Percentiles rank a stretch among this genome's conserved stretches.
Conservation (phyloP, 306 rosid genomes). For the Luffa acutangula region DNA sequence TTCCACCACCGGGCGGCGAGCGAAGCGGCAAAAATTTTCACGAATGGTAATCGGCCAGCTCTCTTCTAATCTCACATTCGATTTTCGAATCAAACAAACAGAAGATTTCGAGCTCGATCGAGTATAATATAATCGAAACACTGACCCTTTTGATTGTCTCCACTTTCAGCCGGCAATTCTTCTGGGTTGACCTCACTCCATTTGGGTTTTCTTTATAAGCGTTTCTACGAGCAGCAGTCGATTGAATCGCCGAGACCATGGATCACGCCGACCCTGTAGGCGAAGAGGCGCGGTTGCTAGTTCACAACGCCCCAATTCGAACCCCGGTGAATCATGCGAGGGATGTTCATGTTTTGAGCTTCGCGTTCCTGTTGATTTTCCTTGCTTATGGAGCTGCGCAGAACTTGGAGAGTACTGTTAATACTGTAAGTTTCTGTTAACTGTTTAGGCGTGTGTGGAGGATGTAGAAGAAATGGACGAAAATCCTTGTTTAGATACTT, state of each 20-base stretch:
- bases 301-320: conserved; percentile 10
- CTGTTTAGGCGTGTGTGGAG: not conserved
- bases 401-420: conserved; percentile 73
- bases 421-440: conserved; percentile 40
- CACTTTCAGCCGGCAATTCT: conserved; percentile 39
- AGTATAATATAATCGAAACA: not conserved
- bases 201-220: not conserved
- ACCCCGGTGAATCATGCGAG: conserved; percentile 21
- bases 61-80: not conserved
- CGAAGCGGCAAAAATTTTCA: not conserved
- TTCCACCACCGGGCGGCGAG: not conserved
- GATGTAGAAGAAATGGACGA: not conserved
- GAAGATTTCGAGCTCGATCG: not conserved
- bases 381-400: conserved; percentile 91
- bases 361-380: conserved; percentile 60
- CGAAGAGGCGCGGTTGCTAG: conserved; percentile 53
- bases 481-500: not conserved
- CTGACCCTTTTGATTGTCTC: conserved; percentile 18
- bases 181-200: not conserved
- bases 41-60: not conserved
- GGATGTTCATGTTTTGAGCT: conserved; percentile 63
- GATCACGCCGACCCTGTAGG: conserved; percentile 23
- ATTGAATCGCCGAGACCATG: conserved; percentile 23
- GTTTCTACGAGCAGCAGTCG: not conserved
- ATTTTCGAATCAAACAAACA: not conserved